These are phyloP conservation scores for Cinchona pubescens DNA, from an alignment of 257 asterid species.

Conservation along the genomic window DNA sequence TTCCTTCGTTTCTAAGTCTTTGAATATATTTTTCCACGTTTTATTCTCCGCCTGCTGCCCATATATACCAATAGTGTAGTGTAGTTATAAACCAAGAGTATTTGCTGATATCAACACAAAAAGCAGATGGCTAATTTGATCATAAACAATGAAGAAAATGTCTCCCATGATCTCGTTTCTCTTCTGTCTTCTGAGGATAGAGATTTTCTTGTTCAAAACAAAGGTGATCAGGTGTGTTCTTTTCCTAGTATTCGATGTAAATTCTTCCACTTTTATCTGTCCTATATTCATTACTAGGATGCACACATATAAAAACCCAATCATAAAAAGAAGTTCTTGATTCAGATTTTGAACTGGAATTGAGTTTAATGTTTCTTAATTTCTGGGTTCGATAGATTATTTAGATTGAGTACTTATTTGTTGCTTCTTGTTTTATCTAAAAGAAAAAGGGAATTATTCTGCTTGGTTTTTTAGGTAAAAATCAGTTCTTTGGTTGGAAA, in stretches of 20 bases:
- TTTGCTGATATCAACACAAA: not conserved
- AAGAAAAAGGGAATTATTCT: not conserved
- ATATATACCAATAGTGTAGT: not conserved
- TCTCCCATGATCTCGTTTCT: constrained; percentile 16
- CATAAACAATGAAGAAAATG: constrained; percentile 15
- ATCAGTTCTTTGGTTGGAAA: constrained; percentile 14
- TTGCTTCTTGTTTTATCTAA: not conserved
- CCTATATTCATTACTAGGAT: not conserved
- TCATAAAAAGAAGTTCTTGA: too few relatives aligned
- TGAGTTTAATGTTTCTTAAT: not conserved
- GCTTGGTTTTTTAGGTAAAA: constrained; percentile 21
- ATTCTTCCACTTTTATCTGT: not conserved
- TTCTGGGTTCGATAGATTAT: not conserved
- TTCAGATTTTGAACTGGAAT: not conserved
- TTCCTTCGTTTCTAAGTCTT: not conserved
- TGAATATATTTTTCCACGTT: not conserved
- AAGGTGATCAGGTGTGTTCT: constrained; percentile 26
- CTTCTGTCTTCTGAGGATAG: constrained; percentile 30
- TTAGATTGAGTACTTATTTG: not conserved
- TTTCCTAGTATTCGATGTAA: not conserved
- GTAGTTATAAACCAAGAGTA: not conserved
- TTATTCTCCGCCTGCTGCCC: not conserved
- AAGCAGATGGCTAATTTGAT: constrained; percentile 21
- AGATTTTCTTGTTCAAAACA: constrained; percentile 26
- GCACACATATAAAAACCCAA: not conserved